Percentiles rank a stretch among this genome's conserved stretches.
Evolutionary conservation across 2,329 filamentous ascomycete species (phyloP).

Genomic region (Ophiostoma quercus): DNA sequence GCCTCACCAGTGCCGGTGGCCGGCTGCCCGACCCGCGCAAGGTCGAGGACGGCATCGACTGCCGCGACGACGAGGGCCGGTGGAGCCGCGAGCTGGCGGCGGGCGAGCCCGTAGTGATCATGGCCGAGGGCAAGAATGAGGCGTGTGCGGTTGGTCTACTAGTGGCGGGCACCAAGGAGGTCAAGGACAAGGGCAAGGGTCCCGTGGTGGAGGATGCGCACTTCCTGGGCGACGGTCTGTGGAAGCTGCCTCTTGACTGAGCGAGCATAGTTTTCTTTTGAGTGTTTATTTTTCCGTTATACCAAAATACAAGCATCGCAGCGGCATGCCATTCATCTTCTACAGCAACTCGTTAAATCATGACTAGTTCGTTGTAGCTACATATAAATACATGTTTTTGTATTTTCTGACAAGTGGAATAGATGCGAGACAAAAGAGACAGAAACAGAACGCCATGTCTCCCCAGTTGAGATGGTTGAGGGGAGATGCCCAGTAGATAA

Average conservation of each 20-base stretch:
- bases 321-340: background rate
- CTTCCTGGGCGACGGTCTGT: constrained; percentile 89
- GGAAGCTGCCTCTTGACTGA: constrained; percentile 60
- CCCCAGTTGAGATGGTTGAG: constrained; percentile 12
- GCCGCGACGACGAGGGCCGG: constrained; percentile 45
- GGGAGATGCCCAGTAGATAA: background rate
- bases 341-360: background rate
- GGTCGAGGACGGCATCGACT: constrained; percentile 28
- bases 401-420: constrained; percentile 10
- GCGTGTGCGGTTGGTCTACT: constrained; percentile 83
- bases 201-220: constrained; percentile 91
- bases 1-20: constrained; percentile 78
- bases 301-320: constrained; percentile 8
- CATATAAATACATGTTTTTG: constrained; percentile 12
- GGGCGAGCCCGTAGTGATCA: constrained; percentile 80
- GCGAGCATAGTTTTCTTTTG: background rate
- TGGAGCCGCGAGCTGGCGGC: constrained; percentile 66
- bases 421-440: background rate
- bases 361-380: background rate
- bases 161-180: constrained; percentile 80
- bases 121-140: constrained; percentile 89
- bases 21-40: constrained; percentile 58
- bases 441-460: background rate
- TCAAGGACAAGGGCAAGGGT: constrained; percentile 91
- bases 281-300: background rate